Evolutionary conservation across 2,329 filamentous ascomycete species (phyloP), one percentile per base, ranked within the genome.

Genomic region (Trichoderma lentiforme): DNA sequence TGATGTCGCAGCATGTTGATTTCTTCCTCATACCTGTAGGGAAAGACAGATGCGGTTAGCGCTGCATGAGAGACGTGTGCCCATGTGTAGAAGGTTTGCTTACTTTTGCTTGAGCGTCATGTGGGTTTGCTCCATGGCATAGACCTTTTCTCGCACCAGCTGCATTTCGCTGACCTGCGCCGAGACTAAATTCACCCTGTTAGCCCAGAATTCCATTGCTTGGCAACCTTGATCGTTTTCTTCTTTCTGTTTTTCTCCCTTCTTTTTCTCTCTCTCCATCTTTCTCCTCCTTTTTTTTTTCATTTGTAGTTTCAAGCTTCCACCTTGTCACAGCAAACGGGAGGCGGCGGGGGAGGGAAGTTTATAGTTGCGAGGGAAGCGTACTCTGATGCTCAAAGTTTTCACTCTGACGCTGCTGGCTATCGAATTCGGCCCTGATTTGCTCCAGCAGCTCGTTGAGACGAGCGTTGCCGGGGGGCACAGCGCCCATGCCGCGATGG

Each of bases 121-220:
- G 79, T 98, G 96, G 63, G 91, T 90, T 80, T 97, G 94, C 82
- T 99, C 96, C 81, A 99, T 90, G 77, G 93, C 90, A 79, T 94
- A 98, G 73, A 99, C 93, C 83, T 97, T 98, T 80, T 95, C 92
- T 74, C 95, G 89, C 64, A 99, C 94, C 79, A 97, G 89, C 80
- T 97, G 93, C 88, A 98, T 96, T 84, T 99, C 96, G 79, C 95
- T 92, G 75, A 98, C 92, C 81, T 99, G 96, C 64, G 91, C 89
- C 72, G 93, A 91, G 80, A 98, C 96, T 98, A 81, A 76, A 77
- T 71, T 70, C 65, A 3, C 24, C 34, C 51, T 72, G 72, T 75
- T 79, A 79, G 77, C 65, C 28, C 56, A 57, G 28, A 18, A 15
- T 43, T 24, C 26, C 26, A 14, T 32, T 62, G 76, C 21, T 57